Conservation (phyloP, 257 asterid genomes). For the Nicotiana benthamiana region DNA sequence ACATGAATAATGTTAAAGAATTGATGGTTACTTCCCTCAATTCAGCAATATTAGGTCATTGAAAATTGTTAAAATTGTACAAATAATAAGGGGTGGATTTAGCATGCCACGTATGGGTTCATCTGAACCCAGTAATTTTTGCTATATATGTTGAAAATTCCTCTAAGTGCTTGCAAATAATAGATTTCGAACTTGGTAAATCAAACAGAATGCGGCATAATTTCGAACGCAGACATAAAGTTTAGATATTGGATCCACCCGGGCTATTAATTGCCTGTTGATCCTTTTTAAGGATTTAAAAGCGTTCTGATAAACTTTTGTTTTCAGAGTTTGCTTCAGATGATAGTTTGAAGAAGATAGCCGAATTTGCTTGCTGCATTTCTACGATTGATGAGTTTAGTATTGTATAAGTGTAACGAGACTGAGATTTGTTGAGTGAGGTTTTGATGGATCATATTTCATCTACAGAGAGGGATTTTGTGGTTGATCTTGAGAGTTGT, state of each 20-base stretch:
- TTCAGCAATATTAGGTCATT: neutral
- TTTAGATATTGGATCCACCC: neutral
- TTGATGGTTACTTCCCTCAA: neutral
- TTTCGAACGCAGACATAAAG: no score
- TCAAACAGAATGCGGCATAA: no score
- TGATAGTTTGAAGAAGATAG: slow-evolving; percentile 1
- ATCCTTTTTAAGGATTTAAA: neutral
- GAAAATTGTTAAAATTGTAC: neutral
- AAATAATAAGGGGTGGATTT: no score
- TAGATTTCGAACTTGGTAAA: no score
- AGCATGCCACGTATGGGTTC: no score
- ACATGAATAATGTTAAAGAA: neutral
- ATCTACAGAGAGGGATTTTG: slow-evolving; percentile 32
- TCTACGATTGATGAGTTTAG: neutral
- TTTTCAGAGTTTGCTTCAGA: neutral
- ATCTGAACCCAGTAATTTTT: no score
- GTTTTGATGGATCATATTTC: slow-evolving; percentile 27
- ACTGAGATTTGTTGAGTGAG: neutral
- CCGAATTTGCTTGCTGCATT: neutral
- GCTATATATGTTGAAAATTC: no score
- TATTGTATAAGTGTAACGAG: neutral
- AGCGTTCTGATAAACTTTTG: neutral
- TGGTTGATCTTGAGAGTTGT: slow-evolving; percentile 40
- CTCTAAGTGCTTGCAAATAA: no score
- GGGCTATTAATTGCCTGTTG: neutral